phyloP scores from a whole-genome alignment of 371 early-diverging fungal genomes.

The Mucor lusitanicus region DNA sequence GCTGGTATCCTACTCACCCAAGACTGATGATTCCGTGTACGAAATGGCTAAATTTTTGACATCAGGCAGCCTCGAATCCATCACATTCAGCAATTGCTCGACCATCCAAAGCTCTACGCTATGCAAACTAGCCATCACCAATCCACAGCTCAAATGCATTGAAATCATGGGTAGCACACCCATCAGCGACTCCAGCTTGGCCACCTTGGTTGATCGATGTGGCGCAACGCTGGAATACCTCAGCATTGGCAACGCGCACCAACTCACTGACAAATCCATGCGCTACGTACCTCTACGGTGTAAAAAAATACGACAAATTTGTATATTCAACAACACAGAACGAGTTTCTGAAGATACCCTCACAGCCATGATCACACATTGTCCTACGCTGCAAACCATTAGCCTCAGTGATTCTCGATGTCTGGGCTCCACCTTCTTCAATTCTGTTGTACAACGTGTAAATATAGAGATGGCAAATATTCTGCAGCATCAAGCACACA shows the following conservation, averaged over 20 bases:
- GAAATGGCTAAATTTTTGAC: conserved; percentile 51
- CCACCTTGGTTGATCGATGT: conserved; percentile 40
- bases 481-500: conserved; percentile 4
- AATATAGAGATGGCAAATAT: conserved; percentile 30
- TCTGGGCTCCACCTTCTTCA: conserved; percentile 36
- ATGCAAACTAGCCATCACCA: conserved; percentile 46
- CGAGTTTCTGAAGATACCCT: conserved; percentile 37
- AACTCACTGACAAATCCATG: conserved; percentile 41
- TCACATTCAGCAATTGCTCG: conserved; percentile 35
- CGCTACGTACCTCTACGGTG: conserved; percentile 35
- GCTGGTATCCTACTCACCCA: conserved; percentile 45
- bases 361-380: conserved; percentile 35
- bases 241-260: conserved; percentile 43
- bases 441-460: conserved; percentile 35
- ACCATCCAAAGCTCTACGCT: conserved; percentile 48
- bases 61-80: conserved; percentile 32
- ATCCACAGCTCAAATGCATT: conserved; percentile 39
- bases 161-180: conserved; percentile 48
- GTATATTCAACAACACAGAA: conserved; percentile 42
- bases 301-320: conserved; percentile 29
- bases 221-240: conserved; percentile 35
- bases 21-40: conserved; percentile 49
- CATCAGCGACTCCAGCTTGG: conserved; percentile 40
- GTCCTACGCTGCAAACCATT: conserved; percentile 28
- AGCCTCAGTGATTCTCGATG: conserved; percentile 47